Base-by-base conservation (phyloP, 2,329 filamentous ascomycete genomes). In the Fusarium sterilihyphosum region DNA sequence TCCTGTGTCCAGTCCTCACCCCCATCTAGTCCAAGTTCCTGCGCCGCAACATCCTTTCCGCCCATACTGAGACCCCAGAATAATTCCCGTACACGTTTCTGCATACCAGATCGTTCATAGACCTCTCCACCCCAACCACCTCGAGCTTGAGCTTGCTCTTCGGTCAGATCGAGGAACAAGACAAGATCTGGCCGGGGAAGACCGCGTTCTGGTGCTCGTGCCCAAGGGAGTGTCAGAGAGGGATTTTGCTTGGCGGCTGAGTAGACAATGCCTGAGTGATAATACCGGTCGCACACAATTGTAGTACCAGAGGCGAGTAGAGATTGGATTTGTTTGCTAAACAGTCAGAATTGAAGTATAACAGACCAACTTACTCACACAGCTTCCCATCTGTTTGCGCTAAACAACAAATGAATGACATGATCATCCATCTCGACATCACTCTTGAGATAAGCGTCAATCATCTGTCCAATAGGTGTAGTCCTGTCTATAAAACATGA, bases 251-350 rank as follows among this genome's bases (percentile, higher is more conserved):
- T 98, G 8, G 96, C 96, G 1, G 94, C 94, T 31, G 92, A 94
- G 85, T 98, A 99, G 57, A 98, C 94, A 65, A 95, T 93, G 61
- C 96, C 96, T 26, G 93, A 96, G 85, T 98, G 96, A 81, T 97
- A 97, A 85, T 98, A 99, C 54, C 96, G 92, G 83, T 99, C 96
- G 75, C 96, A 92, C 44, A 99, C 86, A 38, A 99, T 88, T 0
- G 91, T 96, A 26, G 88, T 91, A 14, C 96, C 95, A 3, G 86
- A 82, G 2, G 86, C 84, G 11, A 98, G 82, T 11, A 89, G 84
- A 3, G 83, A 65, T 24, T 85, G 79, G 52, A 92, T 91, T 57
- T 83, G 83, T 74, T 86, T 84, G 5, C 88, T 90, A 67, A 9
- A 43, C 2, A 20, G 59, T 71, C 29, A 76, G 71, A 43, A 43